Base-by-base conservation (phyloP, 176 grass and related monocot species). In the Triticum urartu region DNA sequence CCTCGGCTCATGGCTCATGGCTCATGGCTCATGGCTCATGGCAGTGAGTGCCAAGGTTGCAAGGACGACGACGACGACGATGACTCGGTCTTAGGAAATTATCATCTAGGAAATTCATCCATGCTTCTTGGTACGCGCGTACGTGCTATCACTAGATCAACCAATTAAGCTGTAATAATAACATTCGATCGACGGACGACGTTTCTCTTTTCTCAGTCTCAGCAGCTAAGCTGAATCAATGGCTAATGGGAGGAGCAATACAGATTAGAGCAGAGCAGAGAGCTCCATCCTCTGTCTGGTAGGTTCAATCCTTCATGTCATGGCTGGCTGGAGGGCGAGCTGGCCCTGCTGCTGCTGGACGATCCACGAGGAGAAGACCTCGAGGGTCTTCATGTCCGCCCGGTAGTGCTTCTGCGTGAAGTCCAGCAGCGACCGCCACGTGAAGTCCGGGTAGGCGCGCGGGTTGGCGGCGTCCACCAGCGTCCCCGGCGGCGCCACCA, bases 391-490 rank as follows among this genome's bases (percentile, higher is more conserved):
- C 94, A 96, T 97, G 90, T 99, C 97, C 0, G 97, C 84, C 17
- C 97, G 85, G 89, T 99, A 99, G 80, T 94, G 92, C 36, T 80
- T 91, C 86, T 93, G 91, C 48, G 97, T 99, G 94, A 99, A 99
- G 78, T 99, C 89, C 1, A 99, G 94, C 68, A 99, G 80, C 25
- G 89, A 33, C 52, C 94, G 67, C 97, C 97, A 99, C 7, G 92
- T 99, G 92, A 99, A 99, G 74, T 99, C 97, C 47, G 97, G 97
- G 85, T 99, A 99, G 1, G 77, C 90, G 59, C 94, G 39, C 2
- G 94, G 92, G 77, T 88, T 75, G 21, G 14, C 6, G 21, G 17
- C 59, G 79, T 90, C 89, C 14, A 99, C 83, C 3, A 99, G 81
- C 45, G 52, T 63, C 34, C 28, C 2, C 32, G 97, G 97, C 67